phyloP scores from a whole-genome alignment of 2,329 filamentous ascomycete genomes.

The Reticulascus tulasneorum region DNA sequence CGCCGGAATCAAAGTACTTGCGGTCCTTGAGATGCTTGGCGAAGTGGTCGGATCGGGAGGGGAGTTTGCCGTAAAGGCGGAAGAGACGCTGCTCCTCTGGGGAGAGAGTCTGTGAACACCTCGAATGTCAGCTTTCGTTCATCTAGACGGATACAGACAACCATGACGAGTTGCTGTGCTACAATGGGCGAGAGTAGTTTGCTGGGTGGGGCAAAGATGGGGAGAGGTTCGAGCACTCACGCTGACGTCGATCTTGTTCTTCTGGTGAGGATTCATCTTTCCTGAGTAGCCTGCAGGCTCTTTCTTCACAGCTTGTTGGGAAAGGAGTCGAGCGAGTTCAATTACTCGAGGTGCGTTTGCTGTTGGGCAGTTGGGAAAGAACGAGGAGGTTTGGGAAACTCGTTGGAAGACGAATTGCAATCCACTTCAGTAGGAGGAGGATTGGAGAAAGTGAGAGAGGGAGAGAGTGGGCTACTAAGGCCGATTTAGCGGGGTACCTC shows the following conservation, averaged over 20 bases:
- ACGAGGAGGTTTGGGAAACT: no score
- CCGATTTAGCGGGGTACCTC: no score
- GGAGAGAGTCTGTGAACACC: slow-evolving; percentile 69
- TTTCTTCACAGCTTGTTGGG: no score
- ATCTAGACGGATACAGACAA: no score
- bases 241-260: slow-evolving; percentile 96
- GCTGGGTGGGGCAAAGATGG: slow-evolving; percentile 9
- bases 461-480: no score
- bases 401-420: no score
- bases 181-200: slow-evolving; percentile 2
- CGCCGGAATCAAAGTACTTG: slow-evolving; percentile 96
- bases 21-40: slow-evolving; percentile 99
- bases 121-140: slow-evolving; percentile 20
- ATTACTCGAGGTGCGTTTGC: no score
- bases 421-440: no score
- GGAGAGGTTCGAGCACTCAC: slow-evolving; percentile 51
- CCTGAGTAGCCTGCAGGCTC: no score
- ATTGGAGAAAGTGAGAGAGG: no score
- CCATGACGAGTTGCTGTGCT: slow-evolving; percentile 6
- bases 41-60: slow-evolving; percentile 91
- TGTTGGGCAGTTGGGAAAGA: no score
- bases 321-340: no score
- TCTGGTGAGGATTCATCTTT: slow-evolving; percentile 91
- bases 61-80: slow-evolving; percentile 95
- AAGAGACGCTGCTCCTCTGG: slow-evolving; percentile 96